Base-by-base conservation (phyloP, 805 yeast genomes). In the Sugiyamaella mastotermitis region DNA sequence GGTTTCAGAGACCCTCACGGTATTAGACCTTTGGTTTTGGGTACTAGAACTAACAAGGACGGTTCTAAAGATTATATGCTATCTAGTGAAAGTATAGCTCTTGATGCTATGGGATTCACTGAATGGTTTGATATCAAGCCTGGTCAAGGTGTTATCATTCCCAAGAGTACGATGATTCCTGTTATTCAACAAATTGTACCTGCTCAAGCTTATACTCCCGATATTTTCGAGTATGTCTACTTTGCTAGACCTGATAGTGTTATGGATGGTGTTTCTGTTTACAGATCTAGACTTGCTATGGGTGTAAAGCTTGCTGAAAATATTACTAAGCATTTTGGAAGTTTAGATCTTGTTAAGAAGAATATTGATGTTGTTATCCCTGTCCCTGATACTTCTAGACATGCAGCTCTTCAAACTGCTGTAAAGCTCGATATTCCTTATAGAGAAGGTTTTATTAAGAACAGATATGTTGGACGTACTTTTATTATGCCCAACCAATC, bases 1-100 rank as follows among this genome's bases (percentile, higher is more conserved):
- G 98, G 97, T 0, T 92, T 92, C 69, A 76, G 98, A 62, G 98
- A 92, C 64, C 96, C 98, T 23, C 80, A 90, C 57, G 98, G 97
- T 46, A 85, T 92, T 51, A 77, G 98, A 58, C 98, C 98, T 2
- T 67, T 90, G 39, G 69, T 87, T 24, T 74, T 76, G 49, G 98
- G 98, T 41, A 90, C 83, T 64, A 76, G 98, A 53, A 53, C 61
- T 30, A 76, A 77, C 49, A 64, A 62, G 5, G 78, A 83, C 53
- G 95, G 94, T 13, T 47, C 76, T 10, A 69, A 66, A 37, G 98
- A 92, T 61, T 87, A 85, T 62, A 86, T 92, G 96, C 68, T 92
- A 52, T 95, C 97, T 1, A 82, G 94, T 5, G 98, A 92, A 62
- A 82, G 94, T 40, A 96, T 92, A 40, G 98, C 88, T 2, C 70